Conservation (phyloP, 73 alveolate genomes). For the Tetrahymena malaccensis region DNA sequence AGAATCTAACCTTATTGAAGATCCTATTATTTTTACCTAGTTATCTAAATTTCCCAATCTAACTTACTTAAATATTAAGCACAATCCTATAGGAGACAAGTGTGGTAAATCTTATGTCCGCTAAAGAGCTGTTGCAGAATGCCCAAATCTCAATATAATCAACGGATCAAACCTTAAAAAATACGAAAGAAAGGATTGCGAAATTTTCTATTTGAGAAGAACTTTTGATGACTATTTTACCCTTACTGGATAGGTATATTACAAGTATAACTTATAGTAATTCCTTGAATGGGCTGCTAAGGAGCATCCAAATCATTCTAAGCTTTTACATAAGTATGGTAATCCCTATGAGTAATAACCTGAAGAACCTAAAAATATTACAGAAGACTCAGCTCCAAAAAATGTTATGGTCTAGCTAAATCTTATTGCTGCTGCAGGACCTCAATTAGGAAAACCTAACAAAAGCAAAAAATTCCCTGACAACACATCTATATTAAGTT, state of each 20-base stretch:
- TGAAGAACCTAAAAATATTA: not conserved
- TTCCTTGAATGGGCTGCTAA: constrained; percentile 29
- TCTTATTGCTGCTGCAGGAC: not conserved
- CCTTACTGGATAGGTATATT: constrained; percentile 33
- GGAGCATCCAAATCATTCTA: constrained; percentile 40
- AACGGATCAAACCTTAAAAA: constrained; percentile 49
- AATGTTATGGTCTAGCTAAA: not conserved
- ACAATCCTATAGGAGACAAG: constrained; percentile 47
- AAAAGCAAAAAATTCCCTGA: not conserved
- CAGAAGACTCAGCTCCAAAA: not conserved
- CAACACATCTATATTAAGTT: not conserved
- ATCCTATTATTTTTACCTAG: constrained; percentile 34
- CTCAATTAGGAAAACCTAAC: not conserved
- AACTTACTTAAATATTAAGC: constrained; percentile 25
- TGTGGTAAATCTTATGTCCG: constrained; percentile 32
- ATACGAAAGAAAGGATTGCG: constrained; percentile 58
- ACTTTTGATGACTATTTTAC: constrained; percentile 49
- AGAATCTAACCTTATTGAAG: constrained; percentile 34
- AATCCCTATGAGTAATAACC: constrained; percentile 43
- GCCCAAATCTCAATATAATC: constrained; percentile 22
- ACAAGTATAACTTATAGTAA: constrained; percentile 30
- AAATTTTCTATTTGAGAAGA: constrained; percentile 42
- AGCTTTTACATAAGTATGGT: constrained; percentile 51
- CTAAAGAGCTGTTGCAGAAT: constrained; percentile 39
- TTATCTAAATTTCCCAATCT: constrained; percentile 15